Evolutionary conservation across 2,329 filamentous ascomycete species (phyloP).

Genomic region (Hymenoscyphus infarciens): DNA sequence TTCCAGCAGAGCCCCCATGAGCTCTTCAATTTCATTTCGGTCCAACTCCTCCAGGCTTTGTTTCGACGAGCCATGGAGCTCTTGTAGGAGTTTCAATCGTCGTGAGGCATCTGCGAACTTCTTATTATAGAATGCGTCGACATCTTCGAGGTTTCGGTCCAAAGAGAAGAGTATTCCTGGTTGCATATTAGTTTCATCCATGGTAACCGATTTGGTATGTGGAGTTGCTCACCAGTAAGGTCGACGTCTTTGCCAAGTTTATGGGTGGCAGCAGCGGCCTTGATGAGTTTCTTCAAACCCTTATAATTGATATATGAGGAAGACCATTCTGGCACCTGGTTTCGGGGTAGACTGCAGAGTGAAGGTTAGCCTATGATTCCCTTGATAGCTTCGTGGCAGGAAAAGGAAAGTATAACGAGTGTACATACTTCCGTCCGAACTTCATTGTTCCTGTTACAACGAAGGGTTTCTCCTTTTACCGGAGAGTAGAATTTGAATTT

Average conservation of each 20-base stretch:
- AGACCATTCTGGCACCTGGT: constrained; percentile 86
- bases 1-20: constrained; percentile 86
- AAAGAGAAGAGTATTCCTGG: constrained; percentile 95
- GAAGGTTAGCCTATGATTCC: background rate
- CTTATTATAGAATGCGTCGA: constrained; percentile 95
- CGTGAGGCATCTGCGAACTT: constrained; percentile 84
- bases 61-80: constrained; percentile 75
- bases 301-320: constrained; percentile 86
- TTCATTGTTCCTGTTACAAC: constrained; percentile 46
- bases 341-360: constrained; percentile 61
- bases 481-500: background rate
- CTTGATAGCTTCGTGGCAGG: background rate
- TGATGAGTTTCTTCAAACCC: constrained; percentile 91
- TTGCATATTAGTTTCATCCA: constrained; percentile 11
- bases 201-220: constrained; percentile 37
- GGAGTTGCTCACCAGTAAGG: constrained; percentile 65
- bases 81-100: constrained; percentile 79
- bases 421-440: constrained; percentile 57
- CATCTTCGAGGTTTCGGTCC: constrained; percentile 95
- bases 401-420: background rate
- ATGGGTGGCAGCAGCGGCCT: constrained; percentile 61
- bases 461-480: constrained; percentile 1
- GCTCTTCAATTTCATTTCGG: constrained; percentile 83
- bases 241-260: constrained; percentile 74
- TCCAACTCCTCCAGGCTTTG: constrained; percentile 72